Percentiles rank a stretch among this genome's conserved stretches.
Conservation (phyloP, 2,329 filamentous ascomycete genomes). For the Alternaria viburni region DNA sequence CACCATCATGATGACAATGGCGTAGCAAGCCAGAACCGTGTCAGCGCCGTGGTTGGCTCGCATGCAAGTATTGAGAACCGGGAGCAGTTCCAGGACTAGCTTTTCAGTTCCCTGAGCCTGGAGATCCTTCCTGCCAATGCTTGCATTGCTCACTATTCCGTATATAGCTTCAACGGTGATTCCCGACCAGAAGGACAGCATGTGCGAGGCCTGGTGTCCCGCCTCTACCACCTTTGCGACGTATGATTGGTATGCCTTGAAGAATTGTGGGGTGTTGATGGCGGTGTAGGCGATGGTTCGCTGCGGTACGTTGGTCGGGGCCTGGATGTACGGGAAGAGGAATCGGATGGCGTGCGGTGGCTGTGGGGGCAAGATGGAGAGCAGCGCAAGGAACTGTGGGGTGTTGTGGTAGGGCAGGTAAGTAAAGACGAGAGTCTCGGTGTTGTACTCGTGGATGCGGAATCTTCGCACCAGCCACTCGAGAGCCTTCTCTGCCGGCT, state of each 20-base stretch:
- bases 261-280: slow-evolving; percentile 76
- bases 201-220: slow-evolving; percentile 74
- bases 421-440: slow-evolving; percentile 75
- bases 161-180: slow-evolving; percentile 85
- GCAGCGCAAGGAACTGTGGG: slow-evolving; percentile 80
- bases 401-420: slow-evolving; percentile 93
- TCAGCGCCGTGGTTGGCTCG: slow-evolving; percentile 77
- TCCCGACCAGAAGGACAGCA: slow-evolving; percentile 90
- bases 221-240: slow-evolving; percentile 75
- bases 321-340: slow-evolving; percentile 82
- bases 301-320: slow-evolving; percentile 76
- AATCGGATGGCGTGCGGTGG: slow-evolving; percentile 81
- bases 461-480: slow-evolving; percentile 96
- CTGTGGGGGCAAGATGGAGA: slow-evolving; percentile 82
- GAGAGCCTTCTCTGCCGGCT: slow-evolving; percentile 85
- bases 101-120: slow-evolving; percentile 83
- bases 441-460: slow-evolving; percentile 90
- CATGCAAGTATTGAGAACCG: slow-evolving; percentile 77
- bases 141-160: slow-evolving; percentile 77
- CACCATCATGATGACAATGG: slow-evolving; percentile 85
- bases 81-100: slow-evolving; percentile 71
- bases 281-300: slow-evolving; percentile 84
- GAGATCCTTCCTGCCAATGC: slow-evolving; percentile 76
- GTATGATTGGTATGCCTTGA: slow-evolving; percentile 78
- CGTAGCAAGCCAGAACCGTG: slow-evolving; percentile 85